Evolutionary conservation across 2,329 filamentous ascomycete genomes (phyloP).

Genomic region (Myriosclerotinia scirpicola): DNA sequence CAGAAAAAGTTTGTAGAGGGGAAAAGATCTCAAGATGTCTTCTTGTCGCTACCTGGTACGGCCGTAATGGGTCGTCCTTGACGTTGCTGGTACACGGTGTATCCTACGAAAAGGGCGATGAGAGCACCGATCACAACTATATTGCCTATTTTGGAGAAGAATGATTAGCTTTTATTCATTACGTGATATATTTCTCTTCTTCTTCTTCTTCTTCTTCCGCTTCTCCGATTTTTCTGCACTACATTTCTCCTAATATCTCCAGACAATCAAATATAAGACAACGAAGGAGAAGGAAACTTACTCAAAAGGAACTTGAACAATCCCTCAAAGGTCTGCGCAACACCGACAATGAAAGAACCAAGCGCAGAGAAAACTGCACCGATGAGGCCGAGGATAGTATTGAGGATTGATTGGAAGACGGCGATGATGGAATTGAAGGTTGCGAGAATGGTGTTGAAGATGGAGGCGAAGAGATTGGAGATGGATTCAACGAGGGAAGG

Average conservation of each 20-base stretch:
- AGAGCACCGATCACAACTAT: constrained; percentile 35
- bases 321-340: constrained; percentile 38
- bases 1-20: neutral
- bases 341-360: constrained; percentile 32
- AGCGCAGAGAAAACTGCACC: constrained; percentile 30
- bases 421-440: constrained; percentile 35
- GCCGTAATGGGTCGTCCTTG: constrained; percentile 24
- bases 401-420: constrained; percentile 36
- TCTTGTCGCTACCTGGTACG: constrained; percentile 13
- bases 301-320: constrained; percentile 38
- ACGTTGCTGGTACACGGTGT: constrained; percentile 34
- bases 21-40: constrained; percentile 8
- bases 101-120: constrained; percentile 31
- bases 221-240: no score
- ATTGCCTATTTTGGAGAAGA: constrained; percentile 31
- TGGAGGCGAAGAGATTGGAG: constrained; percentile 33
- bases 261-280: neutral
- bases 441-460: constrained; percentile 35
- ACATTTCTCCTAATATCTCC: neutral
- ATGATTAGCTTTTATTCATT: neutral
- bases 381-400: constrained; percentile 33
- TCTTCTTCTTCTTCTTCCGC: neutral
- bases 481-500: constrained; percentile 36
- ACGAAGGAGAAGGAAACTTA: constrained; percentile 27
- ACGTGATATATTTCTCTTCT: neutral